Evolutionary conservation across 306 rosid species (phyloP).

Genomic region (Geum urbanum): DNA sequence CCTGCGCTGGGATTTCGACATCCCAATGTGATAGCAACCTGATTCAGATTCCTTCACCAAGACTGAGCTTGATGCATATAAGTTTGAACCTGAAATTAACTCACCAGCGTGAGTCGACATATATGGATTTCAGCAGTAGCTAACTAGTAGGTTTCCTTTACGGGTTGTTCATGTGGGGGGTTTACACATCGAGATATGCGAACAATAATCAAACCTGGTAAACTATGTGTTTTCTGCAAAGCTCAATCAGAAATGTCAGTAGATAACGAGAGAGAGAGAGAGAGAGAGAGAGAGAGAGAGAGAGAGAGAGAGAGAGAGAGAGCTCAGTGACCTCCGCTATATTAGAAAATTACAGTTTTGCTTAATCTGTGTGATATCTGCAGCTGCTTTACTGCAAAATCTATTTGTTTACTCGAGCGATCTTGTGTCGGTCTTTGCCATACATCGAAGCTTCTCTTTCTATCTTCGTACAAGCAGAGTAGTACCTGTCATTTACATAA

Average conservation of each 20-base stretch:
- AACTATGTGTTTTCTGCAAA: neutral
- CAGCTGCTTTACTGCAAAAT: neutral
- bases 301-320: neutral
- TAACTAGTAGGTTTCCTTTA: neutral
- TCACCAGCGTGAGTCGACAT: too few species aligned
- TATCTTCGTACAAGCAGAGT: neutral
- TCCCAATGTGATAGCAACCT: neutral
- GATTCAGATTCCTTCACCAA: neutral
- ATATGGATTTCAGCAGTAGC: neutral
- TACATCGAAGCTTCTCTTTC: neutral
- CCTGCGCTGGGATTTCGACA: neutral
- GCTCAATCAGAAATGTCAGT: neutral
- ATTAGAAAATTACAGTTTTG: neutral
- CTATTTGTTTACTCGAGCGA: neutral
- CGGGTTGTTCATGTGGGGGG: conserved; percentile 3
- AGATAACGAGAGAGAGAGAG: neutral
- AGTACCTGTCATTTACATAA: too few species aligned
- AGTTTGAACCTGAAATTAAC: too few species aligned
- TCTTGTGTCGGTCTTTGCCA: neutral
- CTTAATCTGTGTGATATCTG: neutral
- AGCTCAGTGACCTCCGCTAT: neutral
- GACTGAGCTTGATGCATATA: too few species aligned
- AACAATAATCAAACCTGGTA: neutral
- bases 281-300: neutral
- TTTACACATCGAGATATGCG: conserved; percentile 15